Base-by-base conservation (phyloP, 305 asterid species). In the Withania somnifera region DNA sequence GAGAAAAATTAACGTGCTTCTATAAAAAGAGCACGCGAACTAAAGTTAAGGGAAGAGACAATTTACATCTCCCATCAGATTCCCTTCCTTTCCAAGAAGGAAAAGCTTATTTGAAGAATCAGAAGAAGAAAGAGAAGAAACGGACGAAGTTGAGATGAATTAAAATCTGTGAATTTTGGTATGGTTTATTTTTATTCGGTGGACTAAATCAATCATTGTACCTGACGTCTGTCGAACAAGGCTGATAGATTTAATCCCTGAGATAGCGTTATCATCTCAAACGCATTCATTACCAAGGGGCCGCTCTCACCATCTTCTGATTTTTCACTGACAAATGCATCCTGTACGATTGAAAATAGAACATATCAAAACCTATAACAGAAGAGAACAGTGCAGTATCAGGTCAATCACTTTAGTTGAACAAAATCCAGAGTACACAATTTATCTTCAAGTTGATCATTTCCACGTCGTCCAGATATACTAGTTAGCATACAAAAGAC, bases 221-320 rank as follows among this genome's bases (percentile, higher is more conserved):
- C 98, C 97, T 92, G 98, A 63, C 93, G 94, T 90, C 98, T 87
- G 82, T 96, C 99, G 88, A 96, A 96, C 89, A 96, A 89, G 60
- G 98, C 94, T 15, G 98, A 93, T 81, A 96, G 90, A 87, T 96
- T 93, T 85, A 96, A 87, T 77, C 99, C 99, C 86, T 96, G 99
- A 77, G 99, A 96, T 73, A 96, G 92, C 61, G 99, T 93, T 60
- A 96, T 96, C 98, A 96, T 93, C 91, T 94, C 98, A 87, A 96
- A 94, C 14, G 99, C 99, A 88, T 96, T 96, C 98, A 96, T 94
- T 78, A 90, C 81, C 84, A 93, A 88, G 64, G 99, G 99, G 81
- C 97, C 95, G 83, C 47, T 84, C 47, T 82, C 88, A 75, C 78
- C 82, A 13, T 78, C 85, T 61, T 53, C 88, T 51, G 91, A 63